Base-by-base conservation (phyloP, 2,329 filamentous ascomycete species). In the Rutstroemia sp. region DNA sequence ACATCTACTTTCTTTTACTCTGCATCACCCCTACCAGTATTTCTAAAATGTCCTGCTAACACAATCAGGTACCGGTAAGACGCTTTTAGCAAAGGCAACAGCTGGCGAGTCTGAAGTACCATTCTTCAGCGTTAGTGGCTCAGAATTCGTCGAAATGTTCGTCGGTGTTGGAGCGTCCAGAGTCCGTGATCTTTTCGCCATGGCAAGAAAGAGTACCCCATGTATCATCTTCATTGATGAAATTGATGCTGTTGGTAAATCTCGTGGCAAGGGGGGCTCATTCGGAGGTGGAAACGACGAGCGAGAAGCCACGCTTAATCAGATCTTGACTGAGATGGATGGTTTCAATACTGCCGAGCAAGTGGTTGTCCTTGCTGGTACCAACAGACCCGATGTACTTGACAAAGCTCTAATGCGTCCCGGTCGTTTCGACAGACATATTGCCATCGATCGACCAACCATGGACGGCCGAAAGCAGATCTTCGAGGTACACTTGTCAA, bases 191-290 rank as follows among this genome's bases (percentile, higher is more conserved):
- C 76, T 99, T 52, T 99, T 99, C 68, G 86, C 90, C 57, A 96
- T 89, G 65, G 94, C 94, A 17, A 84, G 94, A 57, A 97, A 97
- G 78, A 95, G 89, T 73, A 89, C 94, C 0, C 94, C 94, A 3
- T 99, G 94, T 75, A 99, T 99, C 73, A 95, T 99, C 73, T 99
- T 99, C 77, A 97, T 99, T 64, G 94, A 99, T 70, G 94, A 99
- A 73, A 99, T 99, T 66, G 94, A 99, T 71, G 94, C 94, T 57
- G 96, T 99, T 67, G 94, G 94, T 65, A 90, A 92, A 70, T 88
- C 92, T 55, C 84, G 94, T 74, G 79, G 86, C 21, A 95, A 96
- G 69, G 83, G 86, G 38, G 87, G 86, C 62, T 75, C 75, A 12
- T 89, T 89, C 57, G 53, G 52, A 17, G 92, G 92, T 61, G 94